phyloP scores from a whole-genome alignment of 371 early-diverging fungal genomes.

The Apophysomyces sp. region DNA sequence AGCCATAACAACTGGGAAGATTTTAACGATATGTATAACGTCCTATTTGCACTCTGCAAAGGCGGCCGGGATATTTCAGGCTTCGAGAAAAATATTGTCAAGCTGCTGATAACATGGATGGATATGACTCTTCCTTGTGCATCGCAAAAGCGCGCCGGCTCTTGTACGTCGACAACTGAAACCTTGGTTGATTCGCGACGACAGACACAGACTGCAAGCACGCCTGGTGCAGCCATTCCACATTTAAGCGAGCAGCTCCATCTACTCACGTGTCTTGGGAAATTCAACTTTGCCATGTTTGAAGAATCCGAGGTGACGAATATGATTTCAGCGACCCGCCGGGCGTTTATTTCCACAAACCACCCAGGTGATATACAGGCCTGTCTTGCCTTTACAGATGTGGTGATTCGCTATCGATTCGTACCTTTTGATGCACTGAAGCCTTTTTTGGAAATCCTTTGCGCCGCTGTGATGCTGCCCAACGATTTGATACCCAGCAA shows the following conservation, averaged over 20 bases:
- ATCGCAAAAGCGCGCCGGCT: not conserved
- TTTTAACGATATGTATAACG: conserved; percentile 55
- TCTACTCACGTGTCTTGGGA: conserved; percentile 60
- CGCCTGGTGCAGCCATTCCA: conserved; percentile 15
- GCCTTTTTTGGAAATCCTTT: conserved; percentile 58
- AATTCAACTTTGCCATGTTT: conserved; percentile 70
- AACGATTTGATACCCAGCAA: conserved; percentile 16
- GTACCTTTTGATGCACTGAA: conserved; percentile 60
- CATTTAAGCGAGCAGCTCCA: conserved; percentile 55
- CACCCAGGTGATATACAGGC: conserved; percentile 48
- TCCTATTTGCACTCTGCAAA: conserved; percentile 59
- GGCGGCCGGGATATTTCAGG: conserved; percentile 72
- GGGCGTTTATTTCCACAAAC: conserved; percentile 46
- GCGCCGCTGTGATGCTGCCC: conserved; percentile 43
- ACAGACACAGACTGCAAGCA: not conserved
- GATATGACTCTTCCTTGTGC: conserved; percentile 31
- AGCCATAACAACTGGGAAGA: conserved; percentile 59
- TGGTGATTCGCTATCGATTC: conserved; percentile 69
- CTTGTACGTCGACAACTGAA: not conserved
- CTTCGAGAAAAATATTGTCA: conserved; percentile 68
- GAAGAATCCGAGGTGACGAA: conserved; percentile 59
- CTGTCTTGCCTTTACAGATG: conserved; percentile 66
- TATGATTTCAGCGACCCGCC: conserved; percentile 53
- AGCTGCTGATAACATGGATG: conserved; percentile 59
- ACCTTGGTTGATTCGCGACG: not conserved